These are phyloP conservation scores for Pichia sp. DNA, from an alignment of 1,139 yeast species.

Conservation along the genomic window DNA sequence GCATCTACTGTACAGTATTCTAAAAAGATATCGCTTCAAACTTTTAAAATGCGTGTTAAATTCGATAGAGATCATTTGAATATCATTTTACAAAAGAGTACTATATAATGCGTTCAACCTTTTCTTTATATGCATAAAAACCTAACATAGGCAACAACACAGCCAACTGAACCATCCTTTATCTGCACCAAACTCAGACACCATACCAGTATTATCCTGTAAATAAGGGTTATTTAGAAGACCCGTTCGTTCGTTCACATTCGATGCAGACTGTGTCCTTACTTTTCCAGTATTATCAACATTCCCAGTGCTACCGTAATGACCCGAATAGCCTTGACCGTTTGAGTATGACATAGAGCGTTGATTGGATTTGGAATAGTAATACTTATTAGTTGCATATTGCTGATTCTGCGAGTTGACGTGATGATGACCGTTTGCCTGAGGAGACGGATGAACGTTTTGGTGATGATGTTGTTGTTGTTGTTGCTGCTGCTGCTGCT, in stretches of 20 bases:
- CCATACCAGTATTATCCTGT: neutral
- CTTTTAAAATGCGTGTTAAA: no score
- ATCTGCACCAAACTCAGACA: neutral
- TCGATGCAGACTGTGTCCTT: conserved; percentile 4
- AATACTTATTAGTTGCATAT: no score
- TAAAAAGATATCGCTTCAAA: no score
- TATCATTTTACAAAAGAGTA: no score
- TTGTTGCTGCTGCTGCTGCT: conserved; percentile 4
- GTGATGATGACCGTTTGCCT: neutral
- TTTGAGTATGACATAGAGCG: neutral
- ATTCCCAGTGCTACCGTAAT: neutral
- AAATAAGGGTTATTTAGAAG: conserved; percentile 1
- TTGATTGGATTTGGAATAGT: neutral
- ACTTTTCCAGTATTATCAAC: neutral
- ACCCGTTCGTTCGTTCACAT: conserved; percentile 7
- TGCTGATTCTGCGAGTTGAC: neutral
- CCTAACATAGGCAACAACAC: conserved; percentile 5
- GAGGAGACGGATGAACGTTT: neutral
- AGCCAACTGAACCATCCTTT: conserved; percentile 4
- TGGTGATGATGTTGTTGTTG: conserved; percentile 3
- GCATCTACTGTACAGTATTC: no score
- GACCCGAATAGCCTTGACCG: no score
- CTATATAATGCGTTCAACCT: neutral
- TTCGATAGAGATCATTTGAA: no score
- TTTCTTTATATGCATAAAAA: neutral